Evolutionary conservation across 768 basidiomycete species (phyloP).

Genomic region (Kwoniella mangroviensis): DNA sequence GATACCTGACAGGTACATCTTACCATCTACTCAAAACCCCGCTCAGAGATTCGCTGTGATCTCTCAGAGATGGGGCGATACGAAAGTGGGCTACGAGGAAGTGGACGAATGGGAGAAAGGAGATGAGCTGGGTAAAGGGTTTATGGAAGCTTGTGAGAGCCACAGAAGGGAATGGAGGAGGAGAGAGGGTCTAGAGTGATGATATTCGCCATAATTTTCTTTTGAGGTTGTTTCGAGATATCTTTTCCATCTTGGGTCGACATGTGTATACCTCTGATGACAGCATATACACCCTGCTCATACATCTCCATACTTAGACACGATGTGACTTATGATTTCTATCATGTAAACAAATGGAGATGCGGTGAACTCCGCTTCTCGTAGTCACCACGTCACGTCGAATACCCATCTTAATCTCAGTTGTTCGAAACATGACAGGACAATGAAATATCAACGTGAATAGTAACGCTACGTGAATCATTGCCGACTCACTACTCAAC

Average conservation of each 20-base stretch:
- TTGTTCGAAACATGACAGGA: not conserved
- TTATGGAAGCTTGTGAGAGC: slow-evolving; percentile 34
- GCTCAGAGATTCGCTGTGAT: slow-evolving; percentile 32
- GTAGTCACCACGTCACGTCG: slow-evolving; percentile 3
- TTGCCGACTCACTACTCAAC: no score
- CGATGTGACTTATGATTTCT: no score
- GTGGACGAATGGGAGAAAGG: slow-evolving; percentile 41
- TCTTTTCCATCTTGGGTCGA: no score
- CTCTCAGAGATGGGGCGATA: slow-evolving; percentile 23
- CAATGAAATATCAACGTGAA: not conserved
- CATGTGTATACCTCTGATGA: not conserved
- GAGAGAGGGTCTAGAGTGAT: slow-evolving; percentile 33
- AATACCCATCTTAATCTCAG: not conserved
- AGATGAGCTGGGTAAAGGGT: slow-evolving; percentile 29
- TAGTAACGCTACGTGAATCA: not conserved
- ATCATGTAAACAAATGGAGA: slow-evolving; percentile 3
- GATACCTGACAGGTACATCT: slow-evolving; percentile 35
- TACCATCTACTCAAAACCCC: slow-evolving; percentile 18
- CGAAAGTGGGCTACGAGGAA: slow-evolving; percentile 35
- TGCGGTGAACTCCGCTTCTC: slow-evolving; percentile 1
- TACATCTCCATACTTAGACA: no score
- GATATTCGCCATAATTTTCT: not conserved
- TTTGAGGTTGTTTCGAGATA: no score
- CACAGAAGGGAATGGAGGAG: slow-evolving; percentile 38
- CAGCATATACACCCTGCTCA: not conserved